Evolutionary conservation across 2,329 filamentous ascomycete genomes (phyloP).

Genomic region (Cryphonectria naterciae): DNA sequence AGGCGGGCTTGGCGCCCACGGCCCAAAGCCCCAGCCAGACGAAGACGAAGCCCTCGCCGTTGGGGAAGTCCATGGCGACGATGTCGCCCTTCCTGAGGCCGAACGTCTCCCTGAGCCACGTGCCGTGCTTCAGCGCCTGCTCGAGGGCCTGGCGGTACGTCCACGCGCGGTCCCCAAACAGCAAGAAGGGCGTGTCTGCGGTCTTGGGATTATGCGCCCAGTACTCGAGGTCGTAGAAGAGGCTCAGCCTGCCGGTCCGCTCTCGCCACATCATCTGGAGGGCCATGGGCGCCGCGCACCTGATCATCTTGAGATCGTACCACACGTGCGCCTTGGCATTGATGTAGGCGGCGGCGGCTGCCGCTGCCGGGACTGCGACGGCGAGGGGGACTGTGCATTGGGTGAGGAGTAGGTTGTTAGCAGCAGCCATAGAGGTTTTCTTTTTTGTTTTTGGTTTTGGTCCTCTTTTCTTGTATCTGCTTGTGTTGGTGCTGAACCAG

Average conservation of each 20-base stretch:
- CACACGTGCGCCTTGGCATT: slow-evolving; percentile 71
- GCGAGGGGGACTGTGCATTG: slow-evolving; percentile 52
- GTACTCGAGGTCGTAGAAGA: slow-evolving; percentile 77
- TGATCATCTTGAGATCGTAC: slow-evolving; percentile 68
- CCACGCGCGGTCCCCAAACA: slow-evolving; percentile 70
- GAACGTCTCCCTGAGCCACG: slow-evolving; percentile 70
- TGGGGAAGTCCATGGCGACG: slow-evolving; percentile 80
- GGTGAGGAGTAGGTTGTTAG: slow-evolving; percentile 18
- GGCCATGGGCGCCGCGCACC: slow-evolving; percentile 52
- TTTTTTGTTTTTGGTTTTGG: neutral
- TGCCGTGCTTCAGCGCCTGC: slow-evolving; percentile 70
- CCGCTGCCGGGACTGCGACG: slow-evolving; percentile 62
- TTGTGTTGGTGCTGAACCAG: neutral
- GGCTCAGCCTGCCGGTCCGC: slow-evolving; percentile 64
- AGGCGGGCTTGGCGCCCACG: slow-evolving; percentile 80
- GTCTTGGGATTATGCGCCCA: slow-evolving; percentile 58
- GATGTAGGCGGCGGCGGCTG: slow-evolving; percentile 74
- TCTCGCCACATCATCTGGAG: slow-evolving; percentile 52
- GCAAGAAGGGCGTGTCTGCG: slow-evolving; percentile 62
- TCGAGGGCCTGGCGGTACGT: slow-evolving; percentile 80
- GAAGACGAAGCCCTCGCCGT: slow-evolving; percentile 78
- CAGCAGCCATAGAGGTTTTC: slow-evolving; percentile 18
- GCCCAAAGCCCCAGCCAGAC: slow-evolving; percentile 79
- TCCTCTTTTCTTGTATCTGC: neutral
- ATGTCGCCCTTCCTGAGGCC: slow-evolving; percentile 72